Conservation (phyloP, 768 basidiomycete genomes). For the Lanmaoa rubissima region DNA sequence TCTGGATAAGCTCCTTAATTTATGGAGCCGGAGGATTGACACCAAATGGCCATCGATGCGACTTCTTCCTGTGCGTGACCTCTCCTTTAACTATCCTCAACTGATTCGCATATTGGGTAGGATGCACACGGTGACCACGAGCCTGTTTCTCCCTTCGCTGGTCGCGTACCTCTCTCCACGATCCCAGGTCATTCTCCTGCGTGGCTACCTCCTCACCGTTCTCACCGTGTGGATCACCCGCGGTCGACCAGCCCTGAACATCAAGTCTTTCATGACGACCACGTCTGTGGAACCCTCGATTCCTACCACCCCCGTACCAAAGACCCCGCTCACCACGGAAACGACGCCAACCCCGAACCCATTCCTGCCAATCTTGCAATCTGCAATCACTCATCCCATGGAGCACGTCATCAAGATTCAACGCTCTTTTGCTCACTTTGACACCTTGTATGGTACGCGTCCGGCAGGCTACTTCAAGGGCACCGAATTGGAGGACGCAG, state of each 20-base stretch:
- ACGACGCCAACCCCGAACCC: slow-evolving; percentile 32
- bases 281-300: slow-evolving; percentile 21
- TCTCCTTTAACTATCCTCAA: background rate
- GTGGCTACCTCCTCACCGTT: slow-evolving; percentile 23
- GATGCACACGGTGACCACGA: slow-evolving; percentile 32
- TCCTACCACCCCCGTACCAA: background rate
- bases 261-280: slow-evolving; percentile 31
- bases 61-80: slow-evolving; percentile 51
- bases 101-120: slow-evolving; percentile 9
- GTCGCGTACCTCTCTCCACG: slow-evolving; percentile 14
- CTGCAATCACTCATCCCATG: slow-evolving; percentile 33
- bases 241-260: slow-evolving; percentile 30
- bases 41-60: slow-evolving; percentile 40
- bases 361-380: slow-evolving; percentile 41
- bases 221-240: slow-evolving; percentile 31
- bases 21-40: slow-evolving; percentile 59
- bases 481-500: slow-evolving; percentile 32
- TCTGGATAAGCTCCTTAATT: slow-evolving; percentile 51
- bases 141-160: slow-evolving; percentile 29
- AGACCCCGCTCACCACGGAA: slow-evolving; percentile 7
- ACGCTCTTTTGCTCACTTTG: slow-evolving; percentile 34
- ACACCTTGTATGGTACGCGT: slow-evolving; percentile 30
- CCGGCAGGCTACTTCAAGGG: slow-evolving; percentile 27
- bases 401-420: slow-evolving; percentile 37
- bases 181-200: slow-evolving; percentile 28